These are phyloP conservation scores for Pseudopithomyces chartarum DNA, from an alignment of 2,329 filamentous ascomycete species.

Conservation along the genomic window DNA sequence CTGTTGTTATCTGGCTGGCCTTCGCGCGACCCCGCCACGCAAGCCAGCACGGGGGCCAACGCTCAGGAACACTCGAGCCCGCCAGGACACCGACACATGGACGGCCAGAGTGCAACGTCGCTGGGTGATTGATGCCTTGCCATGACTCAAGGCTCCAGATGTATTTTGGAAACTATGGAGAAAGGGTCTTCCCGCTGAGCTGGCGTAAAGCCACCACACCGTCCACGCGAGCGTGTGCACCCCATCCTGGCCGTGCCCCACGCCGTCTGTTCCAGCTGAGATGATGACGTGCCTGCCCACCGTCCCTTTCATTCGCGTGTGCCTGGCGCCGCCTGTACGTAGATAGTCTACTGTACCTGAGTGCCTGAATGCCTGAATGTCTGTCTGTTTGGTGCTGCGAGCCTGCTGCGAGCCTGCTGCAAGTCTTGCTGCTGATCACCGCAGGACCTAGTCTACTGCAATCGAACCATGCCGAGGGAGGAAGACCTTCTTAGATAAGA, in stretches of 20 bases:
- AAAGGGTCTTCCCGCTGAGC: conserved; percentile 10
- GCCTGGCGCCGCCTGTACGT: neutral
- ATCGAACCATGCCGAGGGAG: neutral
- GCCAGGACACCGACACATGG: neutral
- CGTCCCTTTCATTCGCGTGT: neutral
- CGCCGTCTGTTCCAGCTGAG: conserved; percentile 5
- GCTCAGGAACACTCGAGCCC: neutral
- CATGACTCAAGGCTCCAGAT: neutral
- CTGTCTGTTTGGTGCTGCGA: no score
- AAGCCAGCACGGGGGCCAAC: neutral
- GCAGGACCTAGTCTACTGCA: neutral
- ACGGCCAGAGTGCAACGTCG: neutral
- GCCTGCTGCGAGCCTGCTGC: no score
- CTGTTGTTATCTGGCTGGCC: neutral
- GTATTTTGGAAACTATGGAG: neutral
- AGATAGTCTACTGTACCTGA: no score
- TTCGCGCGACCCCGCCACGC: neutral
- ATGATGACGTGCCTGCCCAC: neutral
- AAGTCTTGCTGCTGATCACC: no score
- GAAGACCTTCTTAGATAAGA: conserved; percentile 1
- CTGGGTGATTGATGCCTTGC: neutral
- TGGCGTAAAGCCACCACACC: neutral
- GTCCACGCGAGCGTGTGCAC: neutral
- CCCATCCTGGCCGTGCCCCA: conserved; percentile 1
- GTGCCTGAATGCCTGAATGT: neutral